Conservation (phyloP, 257 asterid genomes). For the Vinca minor region DNA sequence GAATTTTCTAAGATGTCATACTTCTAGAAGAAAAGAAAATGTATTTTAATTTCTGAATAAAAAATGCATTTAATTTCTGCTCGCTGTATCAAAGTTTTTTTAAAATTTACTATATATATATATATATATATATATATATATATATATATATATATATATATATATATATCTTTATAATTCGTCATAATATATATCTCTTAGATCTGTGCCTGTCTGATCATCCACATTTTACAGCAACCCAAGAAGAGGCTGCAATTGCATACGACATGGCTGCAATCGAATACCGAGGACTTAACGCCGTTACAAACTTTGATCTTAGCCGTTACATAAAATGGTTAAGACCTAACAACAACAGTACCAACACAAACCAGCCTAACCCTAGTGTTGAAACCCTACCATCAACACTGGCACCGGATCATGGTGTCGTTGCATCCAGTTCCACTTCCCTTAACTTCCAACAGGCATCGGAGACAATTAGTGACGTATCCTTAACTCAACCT, state of each 20-base stretch:
- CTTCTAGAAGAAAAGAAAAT: too few relatives aligned
- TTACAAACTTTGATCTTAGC: slow-evolving; percentile 73
- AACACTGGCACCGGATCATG: slow-evolving; percentile 15
- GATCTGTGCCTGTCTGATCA: too few relatives aligned
- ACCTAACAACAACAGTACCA: slow-evolving; percentile 24
- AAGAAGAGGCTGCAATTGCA: slow-evolving; percentile 83
- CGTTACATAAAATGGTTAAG: slow-evolving; percentile 79
- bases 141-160: too few relatives aligned
- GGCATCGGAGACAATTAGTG: not conserved
- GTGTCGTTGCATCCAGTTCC: slow-evolving; percentile 2
- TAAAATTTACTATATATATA: too few relatives aligned
- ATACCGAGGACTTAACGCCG: slow-evolving; percentile 75
- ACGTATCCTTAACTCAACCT: slow-evolving; percentile 18
- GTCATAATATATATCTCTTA: too few relatives aligned
- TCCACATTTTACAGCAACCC: slow-evolving; percentile 48
- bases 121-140: too few relatives aligned
- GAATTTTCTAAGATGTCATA: too few relatives aligned
- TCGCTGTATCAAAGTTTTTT: too few relatives aligned
- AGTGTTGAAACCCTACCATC: slow-evolving; percentile 11
- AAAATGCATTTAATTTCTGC: too few relatives aligned
- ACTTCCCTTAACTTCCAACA: slow-evolving; percentile 15
- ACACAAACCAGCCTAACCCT: slow-evolving; percentile 14
- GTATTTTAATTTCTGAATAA: too few relatives aligned
- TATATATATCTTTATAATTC: too few relatives aligned
- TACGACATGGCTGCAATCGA: slow-evolving; percentile 90